Percentiles rank a stretch among this genome's conserved stretches.
phyloP scores from a whole-genome alignment of 2,329 filamentous ascomycete species.

The Verticillium dahliae region DNA sequence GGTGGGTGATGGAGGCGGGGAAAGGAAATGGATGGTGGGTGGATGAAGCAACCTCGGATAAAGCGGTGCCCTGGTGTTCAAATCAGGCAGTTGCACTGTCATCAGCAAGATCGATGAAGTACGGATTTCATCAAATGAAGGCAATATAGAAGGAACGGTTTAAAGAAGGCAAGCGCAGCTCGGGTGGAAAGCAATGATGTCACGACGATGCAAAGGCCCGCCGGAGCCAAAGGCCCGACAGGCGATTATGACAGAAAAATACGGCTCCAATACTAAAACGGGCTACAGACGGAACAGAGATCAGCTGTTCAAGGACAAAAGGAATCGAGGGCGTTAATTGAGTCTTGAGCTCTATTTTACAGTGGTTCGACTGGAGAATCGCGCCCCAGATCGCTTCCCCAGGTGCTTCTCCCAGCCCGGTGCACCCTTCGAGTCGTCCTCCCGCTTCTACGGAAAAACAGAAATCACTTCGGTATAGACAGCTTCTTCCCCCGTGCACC shows the following conservation, averaged over 20 bases:
- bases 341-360: conserved; percentile 59
- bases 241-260: neutral
- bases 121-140: too few relatives aligned
- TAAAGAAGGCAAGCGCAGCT: neutral
- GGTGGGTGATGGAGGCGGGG: neutral
- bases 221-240: neutral
- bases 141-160: neutral
- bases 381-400: conserved; percentile 21
- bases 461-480: conserved; percentile 40
- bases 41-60: neutral
- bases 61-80: too few relatives aligned
- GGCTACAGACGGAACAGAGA: neutral
- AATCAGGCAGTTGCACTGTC: too few relatives aligned
- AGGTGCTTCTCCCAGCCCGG: conserved; percentile 32
- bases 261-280: neutral
- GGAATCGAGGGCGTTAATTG: conserved; percentile 56
- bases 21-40: neutral
- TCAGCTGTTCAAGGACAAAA: conserved; percentile 38
- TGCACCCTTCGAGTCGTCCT: conserved; percentile 36
- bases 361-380: conserved; percentile 44
- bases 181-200: neutral
- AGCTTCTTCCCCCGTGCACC: conserved; percentile 27
- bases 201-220: neutral
- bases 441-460: conserved; percentile 40
- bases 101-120: too few relatives aligned